These are phyloP conservation scores for Klebsormidium nitens DNA, from an alignment of 139 green algal species.

Conservation along the genomic window DNA sequence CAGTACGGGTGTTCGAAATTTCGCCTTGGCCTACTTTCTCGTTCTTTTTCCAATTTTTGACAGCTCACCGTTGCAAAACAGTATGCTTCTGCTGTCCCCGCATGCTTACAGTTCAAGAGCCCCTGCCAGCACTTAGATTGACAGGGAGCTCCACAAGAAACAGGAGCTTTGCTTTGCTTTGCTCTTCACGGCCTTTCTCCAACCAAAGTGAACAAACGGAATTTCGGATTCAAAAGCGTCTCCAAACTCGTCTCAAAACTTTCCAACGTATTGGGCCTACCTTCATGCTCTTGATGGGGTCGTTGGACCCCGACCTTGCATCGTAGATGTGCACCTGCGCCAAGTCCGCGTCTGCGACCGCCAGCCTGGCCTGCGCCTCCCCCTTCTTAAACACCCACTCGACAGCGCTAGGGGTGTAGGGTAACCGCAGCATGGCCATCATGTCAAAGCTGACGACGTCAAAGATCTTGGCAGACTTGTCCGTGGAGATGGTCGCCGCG, in stretches of 20 bases:
- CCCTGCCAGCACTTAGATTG: neutral
- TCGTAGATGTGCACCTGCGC: slow-evolving; percentile 76
- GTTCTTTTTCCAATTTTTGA: too few species aligned
- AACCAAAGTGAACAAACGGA: too few species aligned
- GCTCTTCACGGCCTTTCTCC: too few species aligned
- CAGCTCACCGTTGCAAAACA: too few species aligned
- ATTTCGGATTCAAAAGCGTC: too few species aligned
- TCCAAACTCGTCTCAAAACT: too few species aligned
- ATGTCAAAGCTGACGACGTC: slow-evolving; percentile 96
- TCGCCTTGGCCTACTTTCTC: too few species aligned
- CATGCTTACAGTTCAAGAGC: neutral
- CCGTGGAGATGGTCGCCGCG: slow-evolving; percentile 57
- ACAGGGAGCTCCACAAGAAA: too few species aligned
- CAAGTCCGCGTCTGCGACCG: slow-evolving; percentile 71
- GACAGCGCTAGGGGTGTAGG: slow-evolving; percentile 67
- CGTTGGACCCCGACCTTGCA: slow-evolving; percentile 41
- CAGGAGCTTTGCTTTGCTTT: too few species aligned
- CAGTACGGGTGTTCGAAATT: too few species aligned
- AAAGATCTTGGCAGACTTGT: slow-evolving; percentile 83
- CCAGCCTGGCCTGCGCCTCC: slow-evolving; percentile 59
- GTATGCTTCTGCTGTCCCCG: slow-evolving; percentile 1
- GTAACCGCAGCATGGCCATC: slow-evolving; percentile 86
- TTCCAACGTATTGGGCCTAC: too few species aligned
- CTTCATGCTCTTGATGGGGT: slow-evolving; percentile 53
- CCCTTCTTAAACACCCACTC: slow-evolving; percentile 68